Evolutionary conservation across 306 rosid genomes (phyloP).

Genomic region (Castanea crenata): DNA sequence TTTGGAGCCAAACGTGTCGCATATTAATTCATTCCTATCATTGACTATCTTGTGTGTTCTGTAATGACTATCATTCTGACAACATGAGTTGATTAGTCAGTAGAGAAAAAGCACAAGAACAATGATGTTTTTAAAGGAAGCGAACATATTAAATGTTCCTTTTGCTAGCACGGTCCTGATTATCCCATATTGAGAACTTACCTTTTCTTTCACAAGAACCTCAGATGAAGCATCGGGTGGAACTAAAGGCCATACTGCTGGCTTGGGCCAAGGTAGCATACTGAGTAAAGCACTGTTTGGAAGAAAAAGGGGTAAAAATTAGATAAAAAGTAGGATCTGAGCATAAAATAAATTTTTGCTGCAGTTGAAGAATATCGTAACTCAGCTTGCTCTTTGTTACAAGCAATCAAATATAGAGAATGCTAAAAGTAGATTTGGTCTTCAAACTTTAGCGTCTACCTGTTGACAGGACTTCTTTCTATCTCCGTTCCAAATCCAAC

Average conservation of each 20-base stretch:
- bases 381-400: neutral
- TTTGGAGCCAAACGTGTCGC: neutral
- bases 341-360: neutral
- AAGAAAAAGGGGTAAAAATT: slow-evolving; percentile 21
- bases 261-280: slow-evolving; percentile 99
- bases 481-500: slow-evolving; percentile 84
- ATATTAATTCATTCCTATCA: no score
- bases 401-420: slow-evolving; percentile 13
- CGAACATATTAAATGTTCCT: neutral
- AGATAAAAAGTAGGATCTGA: neutral
- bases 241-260: slow-evolving; percentile 86
- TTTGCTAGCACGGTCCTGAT: neutral
- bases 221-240: slow-evolving; percentile 84
- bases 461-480: slow-evolving; percentile 96
- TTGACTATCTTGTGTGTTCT: neutral
- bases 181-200: slow-evolving; percentile 28
- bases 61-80: neutral
- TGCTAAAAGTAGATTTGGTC: neutral
- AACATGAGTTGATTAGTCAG: neutral
- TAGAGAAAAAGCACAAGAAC: neutral
- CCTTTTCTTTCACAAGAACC: slow-evolving; percentile 93
- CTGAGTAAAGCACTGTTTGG: slow-evolving; percentile 85
- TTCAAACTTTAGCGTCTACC: slow-evolving; percentile 47
- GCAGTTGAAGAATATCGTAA: slow-evolving; percentile 3
- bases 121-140: neutral